Evolutionary conservation across 768 basidiomycete species (phyloP).

Genomic region (Calocera cornea): DNA sequence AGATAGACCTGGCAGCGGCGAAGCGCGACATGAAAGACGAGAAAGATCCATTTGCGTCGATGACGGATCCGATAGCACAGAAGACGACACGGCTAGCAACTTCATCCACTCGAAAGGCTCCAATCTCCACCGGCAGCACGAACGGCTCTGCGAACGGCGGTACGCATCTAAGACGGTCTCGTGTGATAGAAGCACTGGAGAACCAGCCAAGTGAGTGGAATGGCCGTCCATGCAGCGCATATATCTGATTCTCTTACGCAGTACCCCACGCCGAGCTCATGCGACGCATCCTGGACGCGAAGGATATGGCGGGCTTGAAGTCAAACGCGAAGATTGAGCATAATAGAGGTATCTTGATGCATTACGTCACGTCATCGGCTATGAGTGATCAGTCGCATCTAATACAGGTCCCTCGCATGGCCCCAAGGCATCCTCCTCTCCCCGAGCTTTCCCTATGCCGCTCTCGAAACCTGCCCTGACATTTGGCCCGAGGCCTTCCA

Average conservation of each 20-base stretch:
- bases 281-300: not conserved
- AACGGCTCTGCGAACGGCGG: not conserved
- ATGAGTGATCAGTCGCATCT: no score
- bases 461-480: not conserved
- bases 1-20: not conserved
- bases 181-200: not conserved
- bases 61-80: no score
- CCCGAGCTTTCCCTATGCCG: not conserved
- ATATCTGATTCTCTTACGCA: not conserved
- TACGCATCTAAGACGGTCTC: not conserved
- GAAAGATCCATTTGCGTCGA: not conserved
- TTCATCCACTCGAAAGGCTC: not conserved
- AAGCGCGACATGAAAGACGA: not conserved
- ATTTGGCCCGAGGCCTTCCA: not conserved
- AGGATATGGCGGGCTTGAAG: not conserved
- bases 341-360: not conserved
- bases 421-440: not conserved
- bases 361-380: no score
- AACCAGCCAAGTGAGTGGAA: not conserved
- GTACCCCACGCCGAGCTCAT: not conserved
- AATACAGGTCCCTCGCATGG: not conserved
- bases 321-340: not conserved
- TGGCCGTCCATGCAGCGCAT: not conserved
- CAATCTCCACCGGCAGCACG: not conserved
- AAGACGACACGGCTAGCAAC: no score